Base-by-base conservation (phyloP, 257 asterid species). In the Plantago major region DNA sequence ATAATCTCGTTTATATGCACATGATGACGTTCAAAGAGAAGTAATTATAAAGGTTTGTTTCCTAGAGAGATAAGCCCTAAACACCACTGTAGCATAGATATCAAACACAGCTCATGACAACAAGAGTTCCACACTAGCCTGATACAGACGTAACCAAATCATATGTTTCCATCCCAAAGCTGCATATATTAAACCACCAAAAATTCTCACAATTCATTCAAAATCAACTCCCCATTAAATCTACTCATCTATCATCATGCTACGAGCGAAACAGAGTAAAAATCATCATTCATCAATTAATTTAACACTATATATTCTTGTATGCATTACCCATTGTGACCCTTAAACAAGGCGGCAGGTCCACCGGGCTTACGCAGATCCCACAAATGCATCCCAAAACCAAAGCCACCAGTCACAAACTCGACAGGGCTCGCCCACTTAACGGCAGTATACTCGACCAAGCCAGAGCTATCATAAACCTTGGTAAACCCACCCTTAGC, bases 401-500 rank as follows among this genome's bases (percentile, higher is more conserved):
- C 98, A 59, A 88, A 84, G 7, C 93, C 87, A 43, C 97, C 97
- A 7, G 95, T 88, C 55, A 84, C 92, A 66, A 91, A 91, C 73
- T 91, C 98, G 60, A 65, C 73, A 1, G 95, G 94, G 0, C 95
- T 86, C 2, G 95, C 98, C 98, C 96, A 91, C 72, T 82, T 88
- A 44, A 81, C 95, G 3, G 98, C 67, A 3, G 72, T 79, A 64
- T 88, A 91, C 11, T 89, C 75, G 58, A 86, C 88, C 84, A 88
- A 69, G 2, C 96, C 97, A 67, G 73, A 73, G 42, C 92, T 78
- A 64, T 88, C 89, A 68, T 71, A 91, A 47, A 82, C 80, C 75
- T 73, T 83, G 78, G 71, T 78, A 67, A 65, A 73, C 46, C 77
- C 80, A 55, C 78, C 73, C 43, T 53, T 48, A 26, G 55, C 74